These are phyloP conservation scores for Apium graveolens DNA, from an alignment of 129 eudicot species.

Conservation along the genomic window DNA sequence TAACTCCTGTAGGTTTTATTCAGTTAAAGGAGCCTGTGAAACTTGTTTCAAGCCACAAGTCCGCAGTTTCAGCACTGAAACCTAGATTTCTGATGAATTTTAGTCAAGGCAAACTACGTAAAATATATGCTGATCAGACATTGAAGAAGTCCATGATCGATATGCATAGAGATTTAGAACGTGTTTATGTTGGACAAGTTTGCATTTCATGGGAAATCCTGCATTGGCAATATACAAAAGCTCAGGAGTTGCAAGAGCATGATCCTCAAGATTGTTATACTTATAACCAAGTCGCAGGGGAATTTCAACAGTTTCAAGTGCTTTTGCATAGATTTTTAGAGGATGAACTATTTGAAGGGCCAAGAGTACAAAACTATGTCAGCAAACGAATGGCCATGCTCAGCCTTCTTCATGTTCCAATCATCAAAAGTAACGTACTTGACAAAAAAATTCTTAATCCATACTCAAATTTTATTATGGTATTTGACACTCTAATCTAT, in stretches of 20 bases:
- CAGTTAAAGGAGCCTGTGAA: conserved; percentile 61
- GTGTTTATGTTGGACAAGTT: conserved; percentile 76
- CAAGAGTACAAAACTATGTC: conserved; percentile 54
- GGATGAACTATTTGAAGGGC: conserved; percentile 77
- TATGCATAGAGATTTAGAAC: conserved; percentile 55
- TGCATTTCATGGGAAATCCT: conserved; percentile 92
- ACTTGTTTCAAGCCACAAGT: conserved; percentile 31
- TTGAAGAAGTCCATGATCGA: conserved; percentile 54
- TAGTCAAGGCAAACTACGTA: conserved; percentile 43
- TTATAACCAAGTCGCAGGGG: conserved; percentile 63
- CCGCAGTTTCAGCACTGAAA: conserved; percentile 36
- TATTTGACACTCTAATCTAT: conserved; percentile 1
- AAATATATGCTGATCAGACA: conserved; percentile 55
- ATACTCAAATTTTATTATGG: background rate
- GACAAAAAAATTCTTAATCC: background rate
- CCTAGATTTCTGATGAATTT: conserved; percentile 33
- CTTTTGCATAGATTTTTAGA: conserved; percentile 66
- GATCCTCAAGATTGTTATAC: conserved; percentile 45
- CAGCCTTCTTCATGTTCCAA: conserved; percentile 76
- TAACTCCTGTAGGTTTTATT: conserved; percentile 42
- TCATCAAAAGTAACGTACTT: conserved; percentile 49
- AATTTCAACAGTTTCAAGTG: conserved; percentile 85
- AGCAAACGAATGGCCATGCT: conserved; percentile 41
- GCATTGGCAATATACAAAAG: conserved; percentile 65
- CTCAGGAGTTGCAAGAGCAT: conserved; percentile 45